Evolutionary conservation across 2,329 filamentous ascomycete genomes (phyloP), one percentile per base, ranked within the genome.

Genomic region (Fusarium nygamai): DNA sequence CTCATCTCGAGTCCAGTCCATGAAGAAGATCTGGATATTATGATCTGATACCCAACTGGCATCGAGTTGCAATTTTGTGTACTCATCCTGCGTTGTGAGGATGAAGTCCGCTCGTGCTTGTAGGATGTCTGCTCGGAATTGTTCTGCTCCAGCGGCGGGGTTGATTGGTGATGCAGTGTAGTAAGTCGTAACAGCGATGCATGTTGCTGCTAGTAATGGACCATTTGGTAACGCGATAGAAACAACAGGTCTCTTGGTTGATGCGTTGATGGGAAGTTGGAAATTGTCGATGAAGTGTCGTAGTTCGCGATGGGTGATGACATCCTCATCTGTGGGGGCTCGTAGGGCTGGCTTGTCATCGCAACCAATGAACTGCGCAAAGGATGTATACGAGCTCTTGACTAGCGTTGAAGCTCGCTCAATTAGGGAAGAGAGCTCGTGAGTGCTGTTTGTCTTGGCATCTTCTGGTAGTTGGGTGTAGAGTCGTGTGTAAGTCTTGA

Each of bases 81-180:
- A 62, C 20, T 68, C 65, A 11, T 68, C 65, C 2, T 24, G 20
- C 5, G 64, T 68, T 4, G 65, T 68, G 2, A 68, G 38, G 24
- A 68, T 68, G 5, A 53, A 68, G 10, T 68, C 5, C 0, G 65
- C 34, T 29, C 39, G 33, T 2, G 65, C 65, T 31, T 68, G 65
- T 1, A 68, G 39, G 16, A 68, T 68, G 19, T 68, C 65, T 1
- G 65, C 39, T n/a, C 54, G 46, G 34, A 68, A 68, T 20, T 68
- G 65, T 20, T 68, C 65, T 3, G 39, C 24, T 8, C 64, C 65
- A 6, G 65, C 54, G 7, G 65, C 65, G 1, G 65, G 65, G n/a
- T 68, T 68, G 22, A 68, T 68, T 5, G 65, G 65, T 0, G 64
- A 68, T 19, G 64, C 34, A 4, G 39, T 68, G 29, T 68, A 68